phyloP scores from a whole-genome alignment of 1,284 basidiomycete species.

The Malassezia furfur region DNA sequence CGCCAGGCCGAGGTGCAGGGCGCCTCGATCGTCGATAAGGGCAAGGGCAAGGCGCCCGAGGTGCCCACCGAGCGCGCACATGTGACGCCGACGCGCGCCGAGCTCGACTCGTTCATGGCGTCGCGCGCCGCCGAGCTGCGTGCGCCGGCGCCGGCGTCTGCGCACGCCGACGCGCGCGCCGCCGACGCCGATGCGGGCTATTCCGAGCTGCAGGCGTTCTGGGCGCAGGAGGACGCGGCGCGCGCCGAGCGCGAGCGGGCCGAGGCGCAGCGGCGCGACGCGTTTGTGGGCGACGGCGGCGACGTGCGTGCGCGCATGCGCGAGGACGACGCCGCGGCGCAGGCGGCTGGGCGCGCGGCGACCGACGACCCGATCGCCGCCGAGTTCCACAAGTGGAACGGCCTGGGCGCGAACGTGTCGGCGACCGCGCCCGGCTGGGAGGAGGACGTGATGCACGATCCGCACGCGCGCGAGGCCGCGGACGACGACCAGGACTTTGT shows the following conservation, averaged over 20 bases:
- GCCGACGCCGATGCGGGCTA: background rate
- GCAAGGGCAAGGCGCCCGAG: slow-evolving; percentile 19
- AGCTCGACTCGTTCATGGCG: slow-evolving; percentile 7
- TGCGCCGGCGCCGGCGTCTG: background rate
- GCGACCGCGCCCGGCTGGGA: slow-evolving; percentile 28
- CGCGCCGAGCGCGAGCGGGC: slow-evolving; percentile 25
- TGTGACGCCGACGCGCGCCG: slow-evolving; percentile 20
- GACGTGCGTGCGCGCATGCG: slow-evolving; percentile 33
- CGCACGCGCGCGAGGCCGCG: slow-evolving; percentile 1
- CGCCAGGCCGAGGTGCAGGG: slow-evolving; percentile 73
- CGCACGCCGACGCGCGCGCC: background rate
- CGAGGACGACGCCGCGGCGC: slow-evolving; percentile 28
- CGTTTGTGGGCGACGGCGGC: slow-evolving; percentile 40
- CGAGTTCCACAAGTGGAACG: slow-evolving; percentile 35
- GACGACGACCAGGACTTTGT: slow-evolving; percentile 40
- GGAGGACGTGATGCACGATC: slow-evolving; percentile 19
- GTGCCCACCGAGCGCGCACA: background rate
- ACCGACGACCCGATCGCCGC: slow-evolving; percentile 21
- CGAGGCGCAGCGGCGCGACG: slow-evolving; percentile 14
- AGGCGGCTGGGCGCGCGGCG: background rate
- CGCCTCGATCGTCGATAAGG: slow-evolving; percentile 59
- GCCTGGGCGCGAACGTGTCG: slow-evolving; percentile 26
- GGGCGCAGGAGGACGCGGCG: slow-evolving; percentile 44
- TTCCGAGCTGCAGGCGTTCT: slow-evolving; percentile 23
- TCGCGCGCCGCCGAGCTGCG: background rate